Base-by-base conservation (phyloP, 2,329 filamentous ascomycete genomes). In the Cadophora malorum region DNA sequence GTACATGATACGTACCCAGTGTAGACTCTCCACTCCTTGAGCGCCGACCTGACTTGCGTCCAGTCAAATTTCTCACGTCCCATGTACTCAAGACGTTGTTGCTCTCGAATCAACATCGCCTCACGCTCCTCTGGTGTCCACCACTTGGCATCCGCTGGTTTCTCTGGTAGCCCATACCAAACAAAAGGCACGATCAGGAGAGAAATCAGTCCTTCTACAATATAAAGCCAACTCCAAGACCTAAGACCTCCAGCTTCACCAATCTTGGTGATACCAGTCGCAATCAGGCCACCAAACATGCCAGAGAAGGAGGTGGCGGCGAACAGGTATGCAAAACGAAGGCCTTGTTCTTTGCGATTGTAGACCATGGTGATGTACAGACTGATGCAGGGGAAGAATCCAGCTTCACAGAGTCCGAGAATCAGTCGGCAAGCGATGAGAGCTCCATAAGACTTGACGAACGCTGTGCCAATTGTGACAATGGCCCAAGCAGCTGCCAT, bases 391-490 rank as follows among this genome's bases (percentile, higher is more conserved):
- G 64, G 64, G 14, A 66, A 53, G 47, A 66, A 61, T 10, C 55
- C 64, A 3, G 64, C 64, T 47, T 66, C 67, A 19, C 66, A 60
- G 1, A 56, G 31, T 33, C 69, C 69, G 35, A 70, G 66, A 9
- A 70, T 35, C 1, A 70, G 60, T 33, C 69, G 53, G 8, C 66
- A 52, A 38, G 66, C 69, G 21, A 58, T 58, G 23, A 68, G 49
- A 33, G 68, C 64, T 3, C 65, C 55, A 28, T 66, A 70, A 41
- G 63, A 66, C 56, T 70, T 70, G 2, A 65, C 64, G 49, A 70
- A 70, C 28, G 69, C 69, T 12, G 69, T 70, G 2, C 69, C 66
- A 25, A 70, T 70, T 5, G 69, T 70, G 28, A 68, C 50, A 19
- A 61, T 64, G 41, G 60, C 61, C 69, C 66, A 70, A 3, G 45